Evolutionary conservation across 2,329 filamentous ascomycete genomes (phyloP).

Genomic region (Fusarium citri): DNA sequence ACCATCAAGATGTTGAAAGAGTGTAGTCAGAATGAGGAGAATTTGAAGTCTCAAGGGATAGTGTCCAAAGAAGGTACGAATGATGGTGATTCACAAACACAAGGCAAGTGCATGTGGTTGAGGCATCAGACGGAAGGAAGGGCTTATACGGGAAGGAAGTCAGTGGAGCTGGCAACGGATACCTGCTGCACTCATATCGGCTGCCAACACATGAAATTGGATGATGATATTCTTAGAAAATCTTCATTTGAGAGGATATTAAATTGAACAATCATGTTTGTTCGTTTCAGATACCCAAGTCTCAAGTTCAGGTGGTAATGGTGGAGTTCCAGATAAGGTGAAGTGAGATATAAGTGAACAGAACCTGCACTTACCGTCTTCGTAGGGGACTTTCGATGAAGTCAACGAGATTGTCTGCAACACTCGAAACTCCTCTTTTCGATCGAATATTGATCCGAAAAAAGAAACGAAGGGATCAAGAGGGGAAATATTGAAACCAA

Average conservation of each 20-base stretch:
- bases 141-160: conserved; percentile 4
- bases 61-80: conserved; percentile 12
- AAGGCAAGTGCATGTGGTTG: conserved; percentile 18
- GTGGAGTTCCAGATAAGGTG: conserved; percentile 19
- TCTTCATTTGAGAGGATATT: not conserved
- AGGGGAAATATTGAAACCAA: conserved; percentile 34
- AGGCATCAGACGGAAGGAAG: conserved; percentile 29
- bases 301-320: not conserved
- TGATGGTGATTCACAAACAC: not conserved
- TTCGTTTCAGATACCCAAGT: not conserved
- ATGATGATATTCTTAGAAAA: not conserved
- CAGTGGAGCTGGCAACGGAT: conserved; percentile 22
- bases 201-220: conserved; percentile 19
- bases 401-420: conserved; percentile 13
- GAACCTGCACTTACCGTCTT: conserved; percentile 32
- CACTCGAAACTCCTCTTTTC: conserved; percentile 15
- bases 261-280: not conserved
- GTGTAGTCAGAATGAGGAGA: not conserved
- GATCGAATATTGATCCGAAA: conserved; percentile 34
- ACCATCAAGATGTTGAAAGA: conserved; percentile 6
- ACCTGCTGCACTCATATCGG: conserved; percentile 15
- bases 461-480: conserved; percentile 27
- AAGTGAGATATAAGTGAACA: conserved; percentile 22
- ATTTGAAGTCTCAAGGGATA: no score
- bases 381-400: conserved; percentile 14